Evolutionary conservation across 1,284 basidiomycete species (phyloP), one percentile per base, ranked within the genome.

Genomic region (Malassezia sympodialis): DNA sequence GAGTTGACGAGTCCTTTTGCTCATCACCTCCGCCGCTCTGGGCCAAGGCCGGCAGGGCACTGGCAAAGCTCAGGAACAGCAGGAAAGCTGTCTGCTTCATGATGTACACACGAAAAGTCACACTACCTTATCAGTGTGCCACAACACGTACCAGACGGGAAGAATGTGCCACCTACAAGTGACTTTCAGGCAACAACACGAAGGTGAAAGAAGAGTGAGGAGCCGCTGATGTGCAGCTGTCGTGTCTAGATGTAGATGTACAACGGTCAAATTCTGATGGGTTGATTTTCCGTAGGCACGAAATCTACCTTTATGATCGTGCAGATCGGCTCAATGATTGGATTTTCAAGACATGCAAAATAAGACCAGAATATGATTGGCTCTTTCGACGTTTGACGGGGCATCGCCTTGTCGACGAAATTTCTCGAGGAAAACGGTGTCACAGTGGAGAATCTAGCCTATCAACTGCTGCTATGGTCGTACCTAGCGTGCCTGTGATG

Each of bases 1-100:
- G 61, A 26, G 68, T 68, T 27, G 71, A 64, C 8, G 64, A 59
- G 31, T 56, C 49, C n/a, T 51, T 51, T 24, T 57, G 59, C 19
- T 23, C 17, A 41, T 58, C 50, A 27, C 56, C 58, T 14, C n/a
- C n/a, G n/a, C n/a, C 31, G 12, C 31, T 32, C 32, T 28, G 21
- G 15, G 51, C 51, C 37, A 47, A 39, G 51, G 56, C 62, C 40
- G 58, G 53, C 17, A 56, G 45, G 19, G 58, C 56, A 49, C 55
- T 21, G 49, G 53, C 48, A 26, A 52, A 50, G 47, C 58, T 24
- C 48, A 59, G 51, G 46, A 61, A 46, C 39, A 40, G 45, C 26
- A 62, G 51, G 50, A 55, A 23, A 48, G 56, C 58, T 52, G 46
- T 49, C 55, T 32, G 44, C 23, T 53, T 45, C 51, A 53, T 53